These are phyloP conservation scores for Penicillium verhagenii DNA, from an alignment of 495 filamentous ascomycete genomes.

Conservation along the genomic window DNA sequence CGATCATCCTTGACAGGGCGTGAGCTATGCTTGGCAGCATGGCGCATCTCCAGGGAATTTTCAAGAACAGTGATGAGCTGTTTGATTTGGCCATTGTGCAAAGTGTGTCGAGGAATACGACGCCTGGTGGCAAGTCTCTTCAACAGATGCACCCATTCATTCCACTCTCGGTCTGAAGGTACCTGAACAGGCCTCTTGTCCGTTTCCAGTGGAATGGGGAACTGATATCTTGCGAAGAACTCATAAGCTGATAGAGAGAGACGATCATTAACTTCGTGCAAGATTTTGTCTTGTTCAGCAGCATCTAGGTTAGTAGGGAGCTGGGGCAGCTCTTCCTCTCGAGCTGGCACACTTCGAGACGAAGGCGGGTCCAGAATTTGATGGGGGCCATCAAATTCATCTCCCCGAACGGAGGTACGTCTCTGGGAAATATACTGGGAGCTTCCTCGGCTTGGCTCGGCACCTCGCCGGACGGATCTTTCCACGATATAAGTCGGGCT, in stretches of 20 bases:
- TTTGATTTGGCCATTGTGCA: slow-evolving; percentile 89
- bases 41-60: slow-evolving; percentile 82
- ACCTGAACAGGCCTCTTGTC: slow-evolving; percentile 78
- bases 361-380: slow-evolving; percentile 71
- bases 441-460: slow-evolving; percentile 46
- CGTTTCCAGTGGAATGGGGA: slow-evolving; percentile 76
- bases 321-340: slow-evolving; percentile 75
- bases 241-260: slow-evolving; percentile 83
- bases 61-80: slow-evolving; percentile 80
- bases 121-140: slow-evolving; percentile 83
- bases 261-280: slow-evolving; percentile 76
- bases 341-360: slow-evolving; percentile 62
- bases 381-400: slow-evolving; percentile 86
- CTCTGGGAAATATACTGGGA: slow-evolving; percentile 62
- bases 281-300: slow-evolving; percentile 78
- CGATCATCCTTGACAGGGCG: slow-evolving; percentile 85
- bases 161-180: slow-evolving; percentile 84
- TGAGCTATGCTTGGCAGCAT: slow-evolving; percentile 78
- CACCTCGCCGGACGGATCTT: slow-evolving; percentile 35
- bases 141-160: slow-evolving; percentile 86
- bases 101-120: slow-evolving; percentile 74
- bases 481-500: slow-evolving; percentile 43
- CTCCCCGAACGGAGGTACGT: slow-evolving; percentile 68
- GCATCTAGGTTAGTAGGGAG: slow-evolving; percentile 79
- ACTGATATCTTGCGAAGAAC: slow-evolving; percentile 87